Evolutionary conservation across 176 grass and related monocot genomes (phyloP), one percentile per base, ranked within the genome.

Genomic region (Bromus sterilis): DNA sequence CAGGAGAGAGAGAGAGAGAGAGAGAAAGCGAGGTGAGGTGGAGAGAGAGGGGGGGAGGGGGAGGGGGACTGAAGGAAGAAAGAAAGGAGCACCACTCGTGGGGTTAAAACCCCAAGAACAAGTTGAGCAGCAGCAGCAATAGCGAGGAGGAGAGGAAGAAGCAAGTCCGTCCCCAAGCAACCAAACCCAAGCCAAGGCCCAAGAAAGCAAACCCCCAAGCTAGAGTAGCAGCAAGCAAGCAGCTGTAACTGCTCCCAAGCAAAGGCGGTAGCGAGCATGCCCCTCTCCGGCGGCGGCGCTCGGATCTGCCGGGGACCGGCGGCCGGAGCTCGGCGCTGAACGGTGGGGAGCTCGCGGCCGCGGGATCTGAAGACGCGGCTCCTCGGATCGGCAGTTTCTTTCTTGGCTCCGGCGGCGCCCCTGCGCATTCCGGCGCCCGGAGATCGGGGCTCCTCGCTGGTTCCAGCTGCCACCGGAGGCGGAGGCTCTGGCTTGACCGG

Each of bases 61-160:
- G 67, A 59, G 43, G 37, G 32, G 32, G 65, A n/a, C n/a, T n/a
- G 79, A 46, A 66, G 31, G 48, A 62, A 69, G 59, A 53, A 21
- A 53, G 49, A 6, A 7, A 20, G 18, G 33, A 88, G 78, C 86
- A 72, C 79, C 84, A 87, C 89, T 94, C 92, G 89, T 91, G 92
- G 84, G 89, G 83, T 94, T 89, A 91, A 91, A 94, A 88, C 89
- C 92, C 92, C 88, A 74, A 90, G 91, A 70, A 87, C 48, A 86
- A 72, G 56, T 76, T 46, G 80, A 82, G 69, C 64, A 21, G 63
- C 67, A 53, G 78, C 20, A 63, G 70, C 24, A 16, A 4, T 8
- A 18, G 62, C 69, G 42, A 60, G 61, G 61, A 62, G 80, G 16
- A 59, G 16, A 59, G 18, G 56, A 56, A 55, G 56, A 13, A 64